A percentile compares a stretch with the other conserved stretches of the same genome.
Evolutionary conservation across 2,329 filamentous ascomycete species (phyloP).

Genomic region (Colletotrichum spinosum): DNA sequence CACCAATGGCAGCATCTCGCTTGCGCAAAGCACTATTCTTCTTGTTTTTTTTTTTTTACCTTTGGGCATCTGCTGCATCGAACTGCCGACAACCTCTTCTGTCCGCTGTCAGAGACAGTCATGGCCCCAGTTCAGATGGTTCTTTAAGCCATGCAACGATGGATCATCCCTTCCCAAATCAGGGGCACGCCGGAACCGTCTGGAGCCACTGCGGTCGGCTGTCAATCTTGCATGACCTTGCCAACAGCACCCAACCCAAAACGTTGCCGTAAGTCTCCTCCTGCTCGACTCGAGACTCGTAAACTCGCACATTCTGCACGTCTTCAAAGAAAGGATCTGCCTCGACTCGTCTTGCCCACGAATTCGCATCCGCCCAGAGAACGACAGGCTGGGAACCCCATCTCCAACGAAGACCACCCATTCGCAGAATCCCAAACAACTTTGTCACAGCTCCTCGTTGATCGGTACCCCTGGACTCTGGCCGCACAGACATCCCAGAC

Average conservation of each 20-base stretch:
- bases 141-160: conserved; percentile 15
- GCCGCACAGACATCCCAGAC: conserved; percentile 23
- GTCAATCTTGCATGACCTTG: conserved; percentile 32
- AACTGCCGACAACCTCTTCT: background rate
- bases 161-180: conserved; percentile 24
- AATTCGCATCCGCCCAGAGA: conserved; percentile 1
- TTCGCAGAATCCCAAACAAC: conserved; percentile 33
- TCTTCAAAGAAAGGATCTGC: no score
- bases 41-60: background rate
- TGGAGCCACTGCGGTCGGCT: conserved; percentile 23
- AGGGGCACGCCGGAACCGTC: conserved; percentile 17
- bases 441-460: conserved; percentile 34
- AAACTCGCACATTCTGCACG: background rate
- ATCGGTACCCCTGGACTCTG: conserved; percentile 15
- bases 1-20: no score
- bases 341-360: no score
- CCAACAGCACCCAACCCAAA: background rate
- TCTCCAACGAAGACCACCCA: conserved; percentile 24
- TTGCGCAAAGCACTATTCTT: background rate
- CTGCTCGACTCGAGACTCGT: conserved; percentile 3
- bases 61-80: no score
- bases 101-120: conserved; percentile 1
- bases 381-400: background rate
- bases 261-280: background rate
- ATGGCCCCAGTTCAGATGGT: conserved; percentile 9